Percentiles rank a stretch among this genome's conserved stretches.
Conservation (phyloP, 2,329 filamentous ascomycete species). For the Aspergillus sp. region DNA sequence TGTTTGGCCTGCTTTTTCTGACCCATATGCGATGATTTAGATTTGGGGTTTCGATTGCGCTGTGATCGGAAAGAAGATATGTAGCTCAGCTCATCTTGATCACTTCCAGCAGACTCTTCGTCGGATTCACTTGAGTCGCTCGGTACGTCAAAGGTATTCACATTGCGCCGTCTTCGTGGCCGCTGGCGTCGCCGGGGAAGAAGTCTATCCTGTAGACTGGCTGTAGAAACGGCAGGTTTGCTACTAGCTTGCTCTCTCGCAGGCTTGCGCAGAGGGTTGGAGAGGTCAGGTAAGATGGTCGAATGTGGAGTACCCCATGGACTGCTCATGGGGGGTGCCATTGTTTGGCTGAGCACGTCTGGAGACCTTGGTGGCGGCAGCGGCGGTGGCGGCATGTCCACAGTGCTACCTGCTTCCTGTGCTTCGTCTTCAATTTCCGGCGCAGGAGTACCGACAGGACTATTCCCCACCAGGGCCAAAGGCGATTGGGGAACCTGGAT, state of each 20-base stretch:
- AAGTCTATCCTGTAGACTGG: slow-evolving; percentile 33
- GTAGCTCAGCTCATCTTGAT: slow-evolving; percentile 38
- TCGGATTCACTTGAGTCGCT: slow-evolving; percentile 28
- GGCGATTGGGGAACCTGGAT: slow-evolving; percentile 29
- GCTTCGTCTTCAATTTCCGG: background rate
- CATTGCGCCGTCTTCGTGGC: slow-evolving; percentile 17
- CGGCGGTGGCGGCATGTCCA: slow-evolving; percentile 12
- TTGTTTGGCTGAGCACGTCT: slow-evolving; percentile 29
- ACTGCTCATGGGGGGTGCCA: slow-evolving; percentile 39
- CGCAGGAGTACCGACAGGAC: slow-evolving; percentile 16
- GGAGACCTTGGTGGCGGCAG: too few species aligned
- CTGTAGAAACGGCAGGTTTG: slow-evolving; percentile 28
- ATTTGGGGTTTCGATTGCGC: slow-evolving; percentile 17
- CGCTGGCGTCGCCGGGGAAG: slow-evolving; percentile 33
- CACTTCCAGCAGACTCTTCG: slow-evolving; percentile 19
- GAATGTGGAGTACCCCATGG: slow-evolving; percentile 20
- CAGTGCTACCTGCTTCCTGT: slow-evolving; percentile 10
- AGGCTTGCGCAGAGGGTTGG: background rate
- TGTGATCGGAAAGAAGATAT: slow-evolving; percentile 17
- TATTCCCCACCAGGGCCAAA: slow-evolving; percentile 16
- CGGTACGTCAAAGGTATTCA: slow-evolving; percentile 19
- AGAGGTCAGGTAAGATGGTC: background rate
- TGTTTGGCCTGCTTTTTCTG: background rate
- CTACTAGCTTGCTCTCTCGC: slow-evolving; percentile 8
- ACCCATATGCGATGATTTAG: too few species aligned